phyloP scores from a whole-genome alignment of 495 filamentous ascomycete species.

The Aspergillus wentii region DNA sequence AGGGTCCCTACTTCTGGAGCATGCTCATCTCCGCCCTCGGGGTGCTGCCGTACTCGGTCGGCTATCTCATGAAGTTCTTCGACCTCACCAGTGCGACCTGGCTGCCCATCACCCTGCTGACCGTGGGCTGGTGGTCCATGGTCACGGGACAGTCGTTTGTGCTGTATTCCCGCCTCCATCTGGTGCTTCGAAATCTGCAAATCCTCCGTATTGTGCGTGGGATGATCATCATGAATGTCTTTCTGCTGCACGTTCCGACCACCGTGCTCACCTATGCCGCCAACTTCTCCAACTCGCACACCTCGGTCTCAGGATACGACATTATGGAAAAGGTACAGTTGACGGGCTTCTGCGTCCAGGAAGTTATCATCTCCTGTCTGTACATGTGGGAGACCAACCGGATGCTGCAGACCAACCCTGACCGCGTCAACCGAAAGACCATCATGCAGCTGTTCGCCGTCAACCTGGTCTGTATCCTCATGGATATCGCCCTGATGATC shows the following conservation, averaged over 20 bases:
- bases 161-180: constrained; percentile 30
- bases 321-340: constrained; percentile 43
- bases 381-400: constrained; percentile 41
- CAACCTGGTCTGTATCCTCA: constrained; percentile 35
- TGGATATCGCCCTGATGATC: constrained; percentile 40
- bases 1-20: constrained; percentile 47
- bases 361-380: constrained; percentile 43
- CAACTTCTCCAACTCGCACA: constrained; percentile 2
- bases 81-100: constrained; percentile 20
- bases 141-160: constrained; percentile 50
- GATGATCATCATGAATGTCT: constrained; percentile 24
- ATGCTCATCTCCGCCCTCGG: constrained; percentile 38
- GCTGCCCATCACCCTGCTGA: constrained; percentile 24
- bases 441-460: constrained; percentile 42
- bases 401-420: constrained; percentile 28
- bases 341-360: constrained; percentile 42
- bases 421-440: constrained; percentile 21
- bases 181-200: constrained; percentile 17
- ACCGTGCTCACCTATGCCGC: constrained; percentile 19
- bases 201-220: constrained; percentile 18
- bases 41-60: constrained; percentile 44
- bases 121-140: constrained; percentile 49
- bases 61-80: constrained; percentile 49
- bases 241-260: constrained; percentile 21
- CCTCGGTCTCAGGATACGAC: constrained; percentile 30